Conservation (phyloP, 2,329 filamentous ascomycete genomes). For the Ilyonectria destructans region DNA sequence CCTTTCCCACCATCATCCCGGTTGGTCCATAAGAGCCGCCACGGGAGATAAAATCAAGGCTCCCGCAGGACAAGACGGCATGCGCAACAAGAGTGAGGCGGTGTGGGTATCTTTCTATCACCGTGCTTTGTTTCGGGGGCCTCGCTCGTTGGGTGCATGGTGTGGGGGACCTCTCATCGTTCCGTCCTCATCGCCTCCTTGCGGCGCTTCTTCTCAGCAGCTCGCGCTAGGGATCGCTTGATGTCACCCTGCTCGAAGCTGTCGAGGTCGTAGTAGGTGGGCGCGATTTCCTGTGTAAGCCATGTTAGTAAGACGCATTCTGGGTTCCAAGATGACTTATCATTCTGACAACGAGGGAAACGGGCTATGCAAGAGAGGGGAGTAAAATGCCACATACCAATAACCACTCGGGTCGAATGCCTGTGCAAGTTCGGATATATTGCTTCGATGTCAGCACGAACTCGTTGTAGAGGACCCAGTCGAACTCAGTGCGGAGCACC, state of each 20-base stretch:
- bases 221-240: slow-evolving; percentile 75
- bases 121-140: slow-evolving; percentile 16
- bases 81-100: slow-evolving; percentile 14
- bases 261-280: slow-evolving; percentile 90
- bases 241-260: slow-evolving; percentile 91
- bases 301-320: slow-evolving; percentile 35
- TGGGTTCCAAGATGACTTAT: slow-evolving; percentile 7
- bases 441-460: slow-evolving; percentile 99
- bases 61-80: slow-evolving; percentile 15
- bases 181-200: slow-evolving; percentile 71
- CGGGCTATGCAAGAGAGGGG: neutral
- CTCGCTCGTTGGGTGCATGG: slow-evolving; percentile 26
- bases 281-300: slow-evolving; percentile 84
- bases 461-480: slow-evolving; percentile 99
- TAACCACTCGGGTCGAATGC: slow-evolving; percentile 94
- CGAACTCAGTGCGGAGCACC: slow-evolving; percentile 88
- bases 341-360: neutral
- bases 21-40: slow-evolving; percentile 18
- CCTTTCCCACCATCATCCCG: slow-evolving; percentile 8
- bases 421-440: slow-evolving; percentile 95
- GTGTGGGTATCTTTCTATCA: slow-evolving; percentile 15
- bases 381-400: slow-evolving; percentile 72
- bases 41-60: slow-evolving; percentile 11
- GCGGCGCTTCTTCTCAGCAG: slow-evolving; percentile 73
- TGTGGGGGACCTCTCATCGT: slow-evolving; percentile 53